Base-by-base conservation (phyloP, 2,329 filamentous ascomycete species). In the Didymella keratinophila region DNA sequence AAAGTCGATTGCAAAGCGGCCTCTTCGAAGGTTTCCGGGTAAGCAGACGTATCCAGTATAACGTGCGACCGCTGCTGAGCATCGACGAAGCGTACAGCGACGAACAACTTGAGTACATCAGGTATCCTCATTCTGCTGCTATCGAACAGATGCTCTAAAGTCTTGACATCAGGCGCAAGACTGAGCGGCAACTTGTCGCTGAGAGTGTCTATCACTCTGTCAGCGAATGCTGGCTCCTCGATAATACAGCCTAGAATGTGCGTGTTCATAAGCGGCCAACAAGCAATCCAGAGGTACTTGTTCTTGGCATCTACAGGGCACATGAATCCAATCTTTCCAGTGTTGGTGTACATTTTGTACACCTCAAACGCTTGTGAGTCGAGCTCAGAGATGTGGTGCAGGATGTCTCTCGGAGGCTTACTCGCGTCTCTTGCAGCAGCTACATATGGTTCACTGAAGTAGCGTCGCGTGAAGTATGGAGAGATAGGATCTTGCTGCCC, bases 181-280 rank as follows among this genome's bases (percentile, higher is more conserved):
- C 30, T 16, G 30, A 18, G 28, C 2, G n/a, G 6, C 11, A 57
- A 27, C 4, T 5, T 48, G 6, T 52, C 28, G 1, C 5, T 21
- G 12, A 52, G 2, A 6, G 23, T 18, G 27, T 57, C 43, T 36
- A 44, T 52, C 4, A 39, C 43, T 16, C 28, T 42, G 11, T 57
- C 54, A 30, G 48, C 20, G 23, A 57, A 52, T 0, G 20, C 28
- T 16, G 28, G 28, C 4, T 48, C 55, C 14, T 39, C 18, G 27
- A 52, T 48, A 4, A 25, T 39, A 18, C 36, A 52, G 6, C 48
- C 36, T 5, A 52, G 21, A 7, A 37, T 43, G 6, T 43, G 16
- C 4, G 48, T 42, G 14, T 57, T 52, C 28, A 57, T 47, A 4
- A 57, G 42, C 11, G 48, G 48, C 54, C 43, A 52, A 9, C 3